Evolutionary conservation across 441 rosid species (phyloP), one percentile per base, ranked within the genome.

Genomic region (Adansonia madagascariensis): DNA sequence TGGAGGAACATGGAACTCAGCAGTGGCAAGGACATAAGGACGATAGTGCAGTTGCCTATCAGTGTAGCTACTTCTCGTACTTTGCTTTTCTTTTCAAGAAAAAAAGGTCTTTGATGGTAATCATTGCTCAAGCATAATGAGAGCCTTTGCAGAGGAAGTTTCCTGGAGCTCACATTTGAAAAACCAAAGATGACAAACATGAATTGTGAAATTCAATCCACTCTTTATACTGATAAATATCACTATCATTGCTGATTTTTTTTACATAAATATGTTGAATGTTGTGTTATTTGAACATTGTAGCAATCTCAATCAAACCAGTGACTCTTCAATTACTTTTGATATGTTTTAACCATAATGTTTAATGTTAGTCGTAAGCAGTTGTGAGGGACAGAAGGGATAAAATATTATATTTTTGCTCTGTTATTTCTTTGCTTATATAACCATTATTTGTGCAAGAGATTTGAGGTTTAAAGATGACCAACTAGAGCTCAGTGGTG

Each of bases 1-100:
- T 0, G 94, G 96, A 81, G 90, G 91, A 55, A 79, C 89, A 11
- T 57, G 78, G 85, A 88, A 80, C 79, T 82, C 90, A 39, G 41
- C 75, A 9, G 84, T 89, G 20, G 56, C 86, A 43, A 81, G 74
- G 75, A 69, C 85, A 66, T 83, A 81, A 87, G 61, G 70, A 49
- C 66, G 47, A 70, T 62, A 17, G 59, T 27, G 63, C 66, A 52
- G 59, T 57, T 60, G 41, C 14, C 56, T 74, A 59, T 22, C 43
- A 11, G 1, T 53, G 17, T n/a, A 24, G 75, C n/a, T 70, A 63
- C 39, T 73, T 53, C 4, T 50, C 47, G 62, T 63, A n/a, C 0
- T 53, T 11, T 52, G 17, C 9, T 70, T 69, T 70, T 35, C 8
- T 70, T 50, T 27, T n/a, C 1, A 7, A 8, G 24, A 53, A 49